phyloP scores from a whole-genome alignment of 225 moss, liverwort and hornwort species.

The Marchantia polymorpha region DNA sequence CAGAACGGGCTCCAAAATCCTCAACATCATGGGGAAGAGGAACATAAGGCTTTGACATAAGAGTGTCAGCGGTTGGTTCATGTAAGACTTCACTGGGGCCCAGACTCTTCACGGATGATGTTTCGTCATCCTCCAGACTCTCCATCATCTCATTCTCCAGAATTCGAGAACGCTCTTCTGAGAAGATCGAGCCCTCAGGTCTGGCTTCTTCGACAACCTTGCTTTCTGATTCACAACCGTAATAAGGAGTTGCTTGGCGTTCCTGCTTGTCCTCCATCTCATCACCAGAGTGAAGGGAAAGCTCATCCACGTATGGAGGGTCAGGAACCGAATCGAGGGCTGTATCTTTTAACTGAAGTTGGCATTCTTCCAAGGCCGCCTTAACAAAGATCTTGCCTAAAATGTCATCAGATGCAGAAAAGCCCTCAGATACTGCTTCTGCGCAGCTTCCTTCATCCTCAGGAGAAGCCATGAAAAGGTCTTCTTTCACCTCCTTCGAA shows the following conservation, averaged over 20 bases:
- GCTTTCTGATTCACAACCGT: neutral
- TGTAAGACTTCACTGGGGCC: neutral
- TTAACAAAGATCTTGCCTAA: neutral
- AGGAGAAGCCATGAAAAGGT: neutral
- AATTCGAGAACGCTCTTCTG: conserved; percentile 7
- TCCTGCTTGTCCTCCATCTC: neutral
- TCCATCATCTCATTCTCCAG: conserved; percentile 7
- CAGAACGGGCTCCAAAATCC: neutral
- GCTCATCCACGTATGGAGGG: neutral
- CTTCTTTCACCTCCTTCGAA: neutral
- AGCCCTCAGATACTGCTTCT: neutral
- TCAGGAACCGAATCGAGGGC: neutral
- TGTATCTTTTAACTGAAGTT: neutral
- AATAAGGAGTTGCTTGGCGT: neutral
- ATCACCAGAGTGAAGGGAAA: neutral
- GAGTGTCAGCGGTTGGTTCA: neutral
- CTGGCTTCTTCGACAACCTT: neutral
- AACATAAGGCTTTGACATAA: neutral
- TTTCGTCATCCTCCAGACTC: conserved; percentile 17
- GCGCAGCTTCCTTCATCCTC: neutral
- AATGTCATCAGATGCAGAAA: neutral
- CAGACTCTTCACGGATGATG: conserved; percentile 1
- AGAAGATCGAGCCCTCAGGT: neutral
- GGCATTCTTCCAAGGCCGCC: neutral
- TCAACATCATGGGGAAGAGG: neutral